A percentile compares a stretch with the other conserved stretches of the same genome.
These are phyloP conservation scores for Ceratocystis variospora DNA, from an alignment of 2,329 filamentous ascomycete species.

Conservation along the genomic window DNA sequence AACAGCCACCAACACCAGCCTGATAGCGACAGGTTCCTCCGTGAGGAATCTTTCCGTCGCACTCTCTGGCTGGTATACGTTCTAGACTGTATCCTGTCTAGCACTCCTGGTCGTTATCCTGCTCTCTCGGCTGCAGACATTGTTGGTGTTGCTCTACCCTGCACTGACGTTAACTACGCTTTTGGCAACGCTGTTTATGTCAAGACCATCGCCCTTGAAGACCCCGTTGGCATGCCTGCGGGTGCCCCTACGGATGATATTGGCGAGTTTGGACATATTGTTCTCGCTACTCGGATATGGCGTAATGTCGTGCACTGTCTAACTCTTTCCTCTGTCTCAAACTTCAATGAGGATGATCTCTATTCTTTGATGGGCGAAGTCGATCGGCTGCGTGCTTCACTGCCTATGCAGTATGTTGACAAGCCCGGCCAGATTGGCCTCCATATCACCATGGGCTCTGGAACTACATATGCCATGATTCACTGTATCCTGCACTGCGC, in stretches of 20 bases:
- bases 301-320: constrained; percentile 49
- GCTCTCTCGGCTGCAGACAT: constrained; percentile 42
- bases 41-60: constrained; percentile 47
- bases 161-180: constrained; percentile 48
- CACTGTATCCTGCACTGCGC: constrained; percentile 48
- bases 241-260: constrained; percentile 36
- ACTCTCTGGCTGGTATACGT: constrained; percentile 51
- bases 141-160: constrained; percentile 42
- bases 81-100: constrained; percentile 48
- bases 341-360: constrained; percentile 42
- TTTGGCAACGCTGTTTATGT: constrained; percentile 47
- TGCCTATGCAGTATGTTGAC: constrained; percentile 47
- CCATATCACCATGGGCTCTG: constrained; percentile 51
- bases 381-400: constrained; percentile 38
- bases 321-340: constrained; percentile 37
- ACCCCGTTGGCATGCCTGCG: constrained; percentile 27
- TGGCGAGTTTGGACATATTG: constrained; percentile 49
- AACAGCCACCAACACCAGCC: constrained; percentile 40
- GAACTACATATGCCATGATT: constrained; percentile 49
- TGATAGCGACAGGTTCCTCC: constrained; percentile 43
- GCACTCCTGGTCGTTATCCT: constrained; percentile 45
- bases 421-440: constrained; percentile 48
- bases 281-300: constrained; percentile 47
- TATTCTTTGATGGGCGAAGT: constrained; percentile 39
- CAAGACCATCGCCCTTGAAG: constrained; percentile 38